These are phyloP conservation scores for Halenospora varia DNA, from an alignment of 495 filamentous ascomycete genomes.

Conservation along the genomic window DNA sequence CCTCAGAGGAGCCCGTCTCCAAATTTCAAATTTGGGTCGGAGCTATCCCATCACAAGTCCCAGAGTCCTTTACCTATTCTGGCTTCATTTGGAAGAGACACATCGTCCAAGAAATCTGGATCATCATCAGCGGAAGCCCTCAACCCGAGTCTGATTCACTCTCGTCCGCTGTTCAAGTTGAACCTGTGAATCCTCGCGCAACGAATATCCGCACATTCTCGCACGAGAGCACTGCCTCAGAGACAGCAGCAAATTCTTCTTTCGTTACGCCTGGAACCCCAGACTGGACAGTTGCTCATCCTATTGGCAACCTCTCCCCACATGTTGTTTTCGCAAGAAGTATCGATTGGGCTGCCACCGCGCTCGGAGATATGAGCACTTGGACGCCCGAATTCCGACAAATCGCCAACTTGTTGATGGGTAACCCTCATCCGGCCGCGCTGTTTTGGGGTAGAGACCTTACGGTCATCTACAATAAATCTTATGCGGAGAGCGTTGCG, in stretches of 20 bases:
- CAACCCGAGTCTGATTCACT: neutral
- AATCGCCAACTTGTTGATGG: conserved; percentile 17
- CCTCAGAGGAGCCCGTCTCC: too few species aligned
- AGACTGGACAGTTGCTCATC: conserved; percentile 20
- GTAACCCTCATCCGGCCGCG: conserved; percentile 17
- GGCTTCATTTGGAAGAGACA: conserved; percentile 35
- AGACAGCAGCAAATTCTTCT: neutral
- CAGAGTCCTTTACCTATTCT: conserved; percentile 25
- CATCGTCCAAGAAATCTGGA: conserved; percentile 30
- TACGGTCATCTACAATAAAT: conserved; percentile 22
- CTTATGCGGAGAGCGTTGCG: conserved; percentile 19
- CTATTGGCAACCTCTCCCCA: conserved; percentile 14
- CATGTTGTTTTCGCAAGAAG: conserved; percentile 14
- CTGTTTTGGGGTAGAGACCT: conserved; percentile 23
- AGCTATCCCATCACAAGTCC: conserved; percentile 2
- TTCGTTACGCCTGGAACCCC: conserved; percentile 24
- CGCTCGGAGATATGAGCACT: conserved; percentile 19
- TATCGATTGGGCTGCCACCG: conserved; percentile 19
- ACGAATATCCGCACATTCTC: neutral
- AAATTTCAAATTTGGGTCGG: neutral
- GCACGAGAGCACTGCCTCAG: neutral
- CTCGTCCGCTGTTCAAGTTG: too few species aligned
- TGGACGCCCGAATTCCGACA: conserved; percentile 20
- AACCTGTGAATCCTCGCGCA: too few species aligned
- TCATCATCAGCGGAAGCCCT: conserved; percentile 36